Evolutionary conservation across 1,139 yeast species (phyloP), one percentile per base, ranked within the genome.

Genomic region (Yamadazyma blattariae): DNA sequence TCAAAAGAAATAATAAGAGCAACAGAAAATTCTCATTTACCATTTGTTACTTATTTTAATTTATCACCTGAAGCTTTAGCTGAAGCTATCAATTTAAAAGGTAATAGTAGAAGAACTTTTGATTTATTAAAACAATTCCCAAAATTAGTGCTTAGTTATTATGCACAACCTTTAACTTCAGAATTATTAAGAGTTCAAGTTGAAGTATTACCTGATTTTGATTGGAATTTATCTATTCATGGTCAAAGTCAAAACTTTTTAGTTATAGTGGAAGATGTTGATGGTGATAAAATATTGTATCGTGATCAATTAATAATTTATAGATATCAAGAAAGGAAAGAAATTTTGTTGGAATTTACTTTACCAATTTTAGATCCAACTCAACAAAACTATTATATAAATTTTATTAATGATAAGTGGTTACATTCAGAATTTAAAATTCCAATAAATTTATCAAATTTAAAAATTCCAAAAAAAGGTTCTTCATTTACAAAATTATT

Each of bases 331-430:
- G 63, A 79, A 17, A 61, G 69, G 12, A 67, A 74, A 28, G 81
- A 77, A 21, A 83, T 81, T 43, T 51, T 71, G 23, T 36, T 88
- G 3, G 90, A 82, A 32, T 79, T 88, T 47, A 72, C 85, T 1
- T 77, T 90, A 3, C 76, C 85, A 5, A 43, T 78, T 16, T 40
- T 66, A 23, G 79, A 75, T 5, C 81, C 84, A 1, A 39, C 75
- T 3, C 90, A 94, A 12, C 96, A 96, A 1, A 80, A 80, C 47
- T 81, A 83, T 46, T 86, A 84, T 56, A 72, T 89, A 5, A 70
- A 84, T 0, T 55, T 89, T 14, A 62, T 84, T 3, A 87, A 95
- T 41, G 95, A 89, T 40, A 77, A 71, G 40, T 92, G 98, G 98
- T 59, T 89, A 7, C 90, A 86, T 42, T 78, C 89, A 38, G 87